Percentiles rank a stretch among this genome's conserved stretches.
phyloP scores from a whole-genome alignment of 768 basidiomycete species.

The Russula griseocarnosa region DNA sequence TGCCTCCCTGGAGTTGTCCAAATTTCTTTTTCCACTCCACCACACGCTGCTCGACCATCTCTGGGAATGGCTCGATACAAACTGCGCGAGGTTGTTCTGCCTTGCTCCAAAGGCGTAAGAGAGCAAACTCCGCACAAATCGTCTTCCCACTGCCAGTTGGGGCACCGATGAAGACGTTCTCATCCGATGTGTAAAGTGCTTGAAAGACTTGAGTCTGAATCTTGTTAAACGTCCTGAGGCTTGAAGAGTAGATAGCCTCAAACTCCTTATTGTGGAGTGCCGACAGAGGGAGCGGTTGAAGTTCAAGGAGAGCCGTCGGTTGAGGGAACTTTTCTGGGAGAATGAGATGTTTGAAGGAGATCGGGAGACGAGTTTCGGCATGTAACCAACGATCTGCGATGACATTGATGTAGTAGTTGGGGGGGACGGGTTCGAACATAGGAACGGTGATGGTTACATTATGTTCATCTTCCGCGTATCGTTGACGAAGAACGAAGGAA shows the following conservation, averaged over 20 bases:
- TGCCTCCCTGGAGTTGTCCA: conserved; percentile 75
- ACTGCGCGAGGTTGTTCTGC: conserved; percentile 77
- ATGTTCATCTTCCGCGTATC: conserved; percentile 91
- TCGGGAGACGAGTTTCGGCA: conserved; percentile 88
- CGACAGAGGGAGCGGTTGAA: conserved; percentile 83
- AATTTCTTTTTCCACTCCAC: conserved; percentile 89
- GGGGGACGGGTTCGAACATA: conserved; percentile 95
- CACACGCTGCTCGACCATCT: conserved; percentile 92
- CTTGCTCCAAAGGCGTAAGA: conserved; percentile 93
- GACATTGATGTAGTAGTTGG: conserved; percentile 96
- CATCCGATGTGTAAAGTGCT: conserved; percentile 91
- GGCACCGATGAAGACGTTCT: conserved; percentile 95
- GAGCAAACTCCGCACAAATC: conserved; percentile 93
- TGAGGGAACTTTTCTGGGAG: conserved; percentile 95
- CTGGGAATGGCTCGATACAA: conserved; percentile 94
- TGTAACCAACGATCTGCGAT: conserved; percentile 96
- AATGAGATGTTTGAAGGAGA: conserved; percentile 97
- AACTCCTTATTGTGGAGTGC: conserved; percentile 93
- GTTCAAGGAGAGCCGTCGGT: conserved; percentile 88
- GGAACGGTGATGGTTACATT: conserved; percentile 92
- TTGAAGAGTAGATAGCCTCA: conserved; percentile 77
- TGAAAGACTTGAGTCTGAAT: conserved; percentile 99
- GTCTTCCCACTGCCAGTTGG: conserved; percentile 98
- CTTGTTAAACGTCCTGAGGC: conserved; percentile 90
- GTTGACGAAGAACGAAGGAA: conserved; percentile 84